These are phyloP conservation scores for Ormosia emarginata DNA, from an alignment of 306 rosid genomes.

Conservation along the genomic window DNA sequence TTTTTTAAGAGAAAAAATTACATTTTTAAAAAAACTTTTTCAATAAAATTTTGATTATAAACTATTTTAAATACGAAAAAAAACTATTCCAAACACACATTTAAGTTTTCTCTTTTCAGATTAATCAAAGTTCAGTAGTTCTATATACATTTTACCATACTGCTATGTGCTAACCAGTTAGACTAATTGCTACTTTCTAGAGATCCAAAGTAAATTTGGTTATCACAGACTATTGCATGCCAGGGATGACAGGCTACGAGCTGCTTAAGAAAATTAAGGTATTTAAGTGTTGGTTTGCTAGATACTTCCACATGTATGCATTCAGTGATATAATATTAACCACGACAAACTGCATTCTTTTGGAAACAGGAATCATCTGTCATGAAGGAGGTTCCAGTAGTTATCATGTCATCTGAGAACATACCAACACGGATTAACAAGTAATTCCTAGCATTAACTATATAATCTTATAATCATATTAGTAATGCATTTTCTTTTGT, in stretches of 20 bases:
- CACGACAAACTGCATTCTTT: not conserved
- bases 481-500: not conserved
- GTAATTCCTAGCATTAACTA: slow-evolving; percentile 29
- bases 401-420: slow-evolving; percentile 89
- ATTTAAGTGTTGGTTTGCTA: not conserved
- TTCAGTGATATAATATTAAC: not conserved
- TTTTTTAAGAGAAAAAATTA: no score
- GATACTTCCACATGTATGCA: not conserved
- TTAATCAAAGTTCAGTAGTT: not conserved
- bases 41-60: no score
- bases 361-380: slow-evolving; percentile 66
- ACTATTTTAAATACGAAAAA: not conserved
- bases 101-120: not conserved
- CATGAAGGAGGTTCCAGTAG: slow-evolving; percentile 92
- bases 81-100: not conserved
- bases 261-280: slow-evolving; percentile 93
- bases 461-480: not conserved
- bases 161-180: slow-evolving; percentile 10
- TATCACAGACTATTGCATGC: slow-evolving; percentile 95
- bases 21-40: no score
- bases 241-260: slow-evolving; percentile 96
- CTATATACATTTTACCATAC: not conserved
- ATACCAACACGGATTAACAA: slow-evolving; percentile 75
- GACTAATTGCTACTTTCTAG: slow-evolving; percentile 33
- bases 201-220: slow-evolving; percentile 73